These are phyloP conservation scores for Amanita pseudoporphyria DNA, from an alignment of 768 basidiomycete genomes.

Conservation along the genomic window DNA sequence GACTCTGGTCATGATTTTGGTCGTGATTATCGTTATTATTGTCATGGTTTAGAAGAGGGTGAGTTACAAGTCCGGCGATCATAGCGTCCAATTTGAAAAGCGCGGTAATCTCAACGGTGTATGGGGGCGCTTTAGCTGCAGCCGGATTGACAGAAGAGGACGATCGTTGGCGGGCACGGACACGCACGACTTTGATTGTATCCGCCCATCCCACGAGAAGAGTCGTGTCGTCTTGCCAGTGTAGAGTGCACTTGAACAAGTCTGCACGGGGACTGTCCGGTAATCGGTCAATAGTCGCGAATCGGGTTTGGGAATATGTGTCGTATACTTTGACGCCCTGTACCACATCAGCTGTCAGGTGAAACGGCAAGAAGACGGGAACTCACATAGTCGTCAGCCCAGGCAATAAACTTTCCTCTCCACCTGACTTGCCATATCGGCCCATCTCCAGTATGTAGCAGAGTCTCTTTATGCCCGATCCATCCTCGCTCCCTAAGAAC, in stretches of 20 bases:
- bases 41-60: constrained; percentile 31
- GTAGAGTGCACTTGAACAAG: constrained; percentile 84
- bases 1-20: constrained; percentile 7
- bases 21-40: not conserved
- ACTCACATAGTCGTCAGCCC: constrained; percentile 84
- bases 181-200: constrained; percentile 80
- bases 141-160: constrained; percentile 28
- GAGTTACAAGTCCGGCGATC: constrained; percentile 85
- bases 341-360: not conserved
- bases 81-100: constrained; percentile 93
- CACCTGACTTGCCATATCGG: constrained; percentile 91
- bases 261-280: constrained; percentile 83
- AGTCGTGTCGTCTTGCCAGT: constrained; percentile 90
- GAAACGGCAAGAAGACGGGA: not conserved
- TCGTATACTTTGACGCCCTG: constrained; percentile 96
- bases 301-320: constrained; percentile 60
- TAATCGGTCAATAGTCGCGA: constrained; percentile 81
- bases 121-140: constrained; percentile 41
- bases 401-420: constrained; percentile 81
- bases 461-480: constrained; percentile 88
- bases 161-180: constrained; percentile 51
- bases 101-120: constrained; percentile 80
- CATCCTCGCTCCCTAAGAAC: constrained; percentile 93
- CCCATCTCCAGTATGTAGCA: constrained; percentile 78
- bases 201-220: constrained; percentile 93